Conservation (phyloP, 371 early-diverging fungal genomes). For the Mucor saturninus region DNA sequence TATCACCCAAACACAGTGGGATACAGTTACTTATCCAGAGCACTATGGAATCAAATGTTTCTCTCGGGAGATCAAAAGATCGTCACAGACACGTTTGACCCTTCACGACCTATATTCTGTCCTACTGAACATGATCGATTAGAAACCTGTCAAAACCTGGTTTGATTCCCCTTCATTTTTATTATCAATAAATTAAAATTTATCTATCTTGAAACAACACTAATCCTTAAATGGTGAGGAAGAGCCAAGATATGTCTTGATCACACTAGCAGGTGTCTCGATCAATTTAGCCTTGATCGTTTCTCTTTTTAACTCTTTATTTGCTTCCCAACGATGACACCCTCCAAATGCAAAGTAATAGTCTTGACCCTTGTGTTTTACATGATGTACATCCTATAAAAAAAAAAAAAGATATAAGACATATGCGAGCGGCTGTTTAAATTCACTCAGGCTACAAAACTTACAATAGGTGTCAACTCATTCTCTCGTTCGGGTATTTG, state of each 20-base stretch:
- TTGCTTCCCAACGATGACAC: constrained; percentile 58
- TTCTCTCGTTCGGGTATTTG: constrained; percentile 31
- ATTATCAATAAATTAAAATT: no score
- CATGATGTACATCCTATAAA: constrained; percentile 47
- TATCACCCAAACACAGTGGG: constrained; percentile 38
- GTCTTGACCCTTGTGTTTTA: constrained; percentile 42
- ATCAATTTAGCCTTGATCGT: constrained; percentile 50
- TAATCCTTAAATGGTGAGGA: constrained; percentile 48
- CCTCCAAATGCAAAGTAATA: constrained; percentile 59
- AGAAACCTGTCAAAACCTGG: constrained; percentile 8
- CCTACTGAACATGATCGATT: constrained; percentile 30
- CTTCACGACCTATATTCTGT: constrained; percentile 26
- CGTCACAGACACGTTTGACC: constrained; percentile 5
- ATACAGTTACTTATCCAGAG: constrained; percentile 33
- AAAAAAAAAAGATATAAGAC: neutral
- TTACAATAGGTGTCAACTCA: constrained; percentile 55
- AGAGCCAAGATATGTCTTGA: constrained; percentile 45
- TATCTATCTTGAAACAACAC: neutral
- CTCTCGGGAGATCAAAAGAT: constrained; percentile 3
- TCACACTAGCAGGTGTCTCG: constrained; percentile 46
- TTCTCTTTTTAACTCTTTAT: constrained; percentile 43
- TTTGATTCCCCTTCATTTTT: neutral
- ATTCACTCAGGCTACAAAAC: neutral
- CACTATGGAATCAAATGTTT: constrained; percentile 28
- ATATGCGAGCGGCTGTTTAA: neutral